Conservation (phyloP, 148 eudicot species). For the Fagopyrum tataricum region DNA sequence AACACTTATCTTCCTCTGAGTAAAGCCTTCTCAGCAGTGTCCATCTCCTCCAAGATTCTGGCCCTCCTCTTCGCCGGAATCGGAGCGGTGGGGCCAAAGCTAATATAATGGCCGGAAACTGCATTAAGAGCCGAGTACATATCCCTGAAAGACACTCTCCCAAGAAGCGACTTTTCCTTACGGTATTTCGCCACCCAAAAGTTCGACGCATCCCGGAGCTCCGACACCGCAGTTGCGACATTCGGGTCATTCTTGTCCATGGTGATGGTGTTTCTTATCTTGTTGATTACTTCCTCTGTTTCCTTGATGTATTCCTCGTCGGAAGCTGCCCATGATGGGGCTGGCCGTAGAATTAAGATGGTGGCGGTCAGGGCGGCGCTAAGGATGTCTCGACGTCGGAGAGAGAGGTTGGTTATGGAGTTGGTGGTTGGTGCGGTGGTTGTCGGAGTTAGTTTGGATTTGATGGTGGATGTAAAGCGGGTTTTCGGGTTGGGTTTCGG, state of each 20-base stretch:
- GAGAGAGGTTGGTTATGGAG: conserved; percentile 10
- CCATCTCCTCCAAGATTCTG: conserved; percentile 88
- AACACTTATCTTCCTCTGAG: conserved; percentile 57
- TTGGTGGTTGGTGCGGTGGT: conserved; percentile 18
- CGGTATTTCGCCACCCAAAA: conserved; percentile 97
- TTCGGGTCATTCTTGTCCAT: conserved; percentile 67
- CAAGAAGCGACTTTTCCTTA: conserved; percentile 69
- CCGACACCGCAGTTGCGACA: conserved; percentile 69
- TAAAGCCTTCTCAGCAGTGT: conserved; percentile 80
- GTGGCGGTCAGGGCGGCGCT: conserved; percentile 20
- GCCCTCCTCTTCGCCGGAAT: conserved; percentile 27
- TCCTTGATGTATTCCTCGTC: conserved; percentile 90
- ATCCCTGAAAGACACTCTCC: conserved; percentile 73
- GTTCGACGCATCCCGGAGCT: conserved; percentile 68
- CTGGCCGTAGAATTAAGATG: conserved; percentile 13
- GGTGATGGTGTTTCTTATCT: conserved; percentile 54
- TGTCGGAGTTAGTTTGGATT: conserved; percentile 23
- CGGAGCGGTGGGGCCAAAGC: conserved; percentile 26
- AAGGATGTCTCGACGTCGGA: conserved; percentile 37
- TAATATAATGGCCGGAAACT: conserved; percentile 90
- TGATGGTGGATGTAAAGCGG: conserved; percentile 21
- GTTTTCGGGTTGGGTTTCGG: conserved; percentile 41
- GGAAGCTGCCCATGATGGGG: conserved; percentile 39
- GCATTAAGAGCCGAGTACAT: conserved; percentile 94
- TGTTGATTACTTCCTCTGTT: conserved; percentile 68